A percentile compares a stretch with the other conserved stretches of the same genome.
phyloP scores from a whole-genome alignment of 176 grass and related monocot species.

The Urochloa ruziziensis region DNA sequence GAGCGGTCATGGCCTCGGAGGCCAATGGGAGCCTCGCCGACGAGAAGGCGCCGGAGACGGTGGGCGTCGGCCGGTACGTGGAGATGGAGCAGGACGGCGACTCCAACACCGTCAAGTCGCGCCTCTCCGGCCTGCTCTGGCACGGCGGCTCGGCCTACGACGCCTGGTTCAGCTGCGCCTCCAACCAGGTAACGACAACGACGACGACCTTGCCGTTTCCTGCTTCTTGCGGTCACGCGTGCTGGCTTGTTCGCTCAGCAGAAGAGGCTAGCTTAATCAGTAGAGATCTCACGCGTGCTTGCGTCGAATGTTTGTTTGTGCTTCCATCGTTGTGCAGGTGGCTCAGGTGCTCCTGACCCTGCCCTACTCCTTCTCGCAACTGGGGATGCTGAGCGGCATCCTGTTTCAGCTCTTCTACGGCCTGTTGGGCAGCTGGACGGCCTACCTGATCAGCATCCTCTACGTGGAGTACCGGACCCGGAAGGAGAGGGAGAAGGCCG shows the following conservation, averaged over 20 bases:
- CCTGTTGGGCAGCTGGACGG: conserved; percentile 94
- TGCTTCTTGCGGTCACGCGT: not conserved
- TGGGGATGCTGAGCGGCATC: conserved; percentile 94
- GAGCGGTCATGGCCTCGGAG: conserved; percentile 47
- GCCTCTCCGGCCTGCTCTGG: conserved; percentile 88
- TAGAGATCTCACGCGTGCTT: not conserved
- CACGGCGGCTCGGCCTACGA: conserved; percentile 97
- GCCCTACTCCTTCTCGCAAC: conserved; percentile 97
- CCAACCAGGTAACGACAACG: conserved; percentile 90
- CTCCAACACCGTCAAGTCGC: conserved; percentile 50
- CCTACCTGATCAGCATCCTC: conserved; percentile 97
- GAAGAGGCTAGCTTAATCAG: not conserved
- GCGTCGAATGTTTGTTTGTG: too few relatives aligned
- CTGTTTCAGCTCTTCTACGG: conserved; percentile 96
- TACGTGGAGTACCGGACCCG: conserved; percentile 93
- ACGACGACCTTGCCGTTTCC: not conserved
- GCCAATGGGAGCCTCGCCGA: conserved; percentile 48
- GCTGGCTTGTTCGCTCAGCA: not conserved
- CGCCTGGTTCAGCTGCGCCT: conserved; percentile 99
- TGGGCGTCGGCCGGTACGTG: conserved; percentile 75
- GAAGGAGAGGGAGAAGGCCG: conserved; percentile 95
- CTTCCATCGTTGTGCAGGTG: conserved; percentile 63
- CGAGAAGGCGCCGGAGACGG: conserved; percentile 77
- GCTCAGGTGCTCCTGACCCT: conserved; percentile 96
- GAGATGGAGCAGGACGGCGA: conserved; percentile 85